Percentiles rank a stretch among this genome's conserved stretches.
These are phyloP conservation scores for Plasmodium fragile DNA, from an alignment of 169 alveolate species.

Conservation along the genomic window DNA sequence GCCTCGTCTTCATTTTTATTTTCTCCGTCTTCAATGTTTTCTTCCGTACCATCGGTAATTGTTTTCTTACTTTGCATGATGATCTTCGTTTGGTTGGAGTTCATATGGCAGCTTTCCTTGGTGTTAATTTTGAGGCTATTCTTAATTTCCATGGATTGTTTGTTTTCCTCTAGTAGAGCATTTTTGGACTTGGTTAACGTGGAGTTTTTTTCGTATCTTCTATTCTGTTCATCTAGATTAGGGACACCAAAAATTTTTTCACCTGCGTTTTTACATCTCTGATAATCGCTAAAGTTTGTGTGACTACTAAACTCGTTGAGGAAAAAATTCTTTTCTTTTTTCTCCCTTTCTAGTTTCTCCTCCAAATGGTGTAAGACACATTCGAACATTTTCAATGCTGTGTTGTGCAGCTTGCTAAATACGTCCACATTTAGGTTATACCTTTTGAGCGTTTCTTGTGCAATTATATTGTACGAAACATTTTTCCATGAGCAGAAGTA, in stretches of 20 bases:
- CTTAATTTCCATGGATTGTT: conserved; percentile 33
- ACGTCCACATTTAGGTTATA: conserved; percentile 43
- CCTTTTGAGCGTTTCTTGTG: conserved; percentile 43
- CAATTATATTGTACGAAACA: conserved; percentile 58
- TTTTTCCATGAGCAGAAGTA: conserved; percentile 70
- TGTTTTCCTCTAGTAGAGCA: conserved; percentile 20
- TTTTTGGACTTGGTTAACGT: conserved; percentile 21
- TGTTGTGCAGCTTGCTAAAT: conserved; percentile 50
- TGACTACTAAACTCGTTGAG: conserved; percentile 28
- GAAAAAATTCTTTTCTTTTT: conserved; percentile 10
- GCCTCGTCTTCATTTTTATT: conserved; percentile 18
- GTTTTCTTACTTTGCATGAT: conserved; percentile 21
- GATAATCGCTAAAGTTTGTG: conserved; percentile 15
- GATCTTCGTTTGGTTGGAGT: conserved; percentile 8
- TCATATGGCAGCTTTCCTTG: conserved; percentile 40
- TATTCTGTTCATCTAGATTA: conserved; percentile 3
- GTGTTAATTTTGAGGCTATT: conserved; percentile 60
- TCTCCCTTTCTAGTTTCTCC: conserved; percentile 18
- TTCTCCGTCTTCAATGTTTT: neutral
- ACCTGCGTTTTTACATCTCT: conserved; percentile 7
- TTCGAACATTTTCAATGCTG: conserved; percentile 48
- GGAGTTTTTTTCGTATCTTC: neutral
- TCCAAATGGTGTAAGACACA: conserved; percentile 14
- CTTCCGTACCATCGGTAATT: conserved; percentile 16
- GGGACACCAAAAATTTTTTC: neutral